Evolutionary conservation across 768 basidiomycete species (phyloP).

Genomic region (Boletus fagicola): DNA sequence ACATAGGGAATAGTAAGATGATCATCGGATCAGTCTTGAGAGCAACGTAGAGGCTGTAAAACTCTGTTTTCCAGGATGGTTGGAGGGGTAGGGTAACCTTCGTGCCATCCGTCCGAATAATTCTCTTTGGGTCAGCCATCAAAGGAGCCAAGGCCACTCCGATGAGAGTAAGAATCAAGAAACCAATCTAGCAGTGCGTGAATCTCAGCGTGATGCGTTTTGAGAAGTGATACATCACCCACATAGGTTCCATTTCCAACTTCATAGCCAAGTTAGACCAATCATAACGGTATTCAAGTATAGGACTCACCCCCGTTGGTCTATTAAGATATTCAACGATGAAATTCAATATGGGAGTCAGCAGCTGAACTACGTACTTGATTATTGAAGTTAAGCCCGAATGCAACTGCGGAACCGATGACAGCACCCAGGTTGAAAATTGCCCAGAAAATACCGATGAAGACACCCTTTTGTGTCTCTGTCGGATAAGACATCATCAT

Average conservation of each 20-base stretch:
- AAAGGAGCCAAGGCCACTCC: slow-evolving; percentile 64
- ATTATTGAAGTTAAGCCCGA: slow-evolving; percentile 68
- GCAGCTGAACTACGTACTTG: slow-evolving; percentile 38
- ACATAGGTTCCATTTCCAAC: slow-evolving; percentile 78
- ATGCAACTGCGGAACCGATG: slow-evolving; percentile 71
- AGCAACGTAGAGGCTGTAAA: slow-evolving; percentile 65
- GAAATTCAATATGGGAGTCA: neutral
- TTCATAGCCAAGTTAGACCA: slow-evolving; percentile 21
- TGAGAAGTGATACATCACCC: slow-evolving; percentile 24
- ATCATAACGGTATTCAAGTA: neutral
- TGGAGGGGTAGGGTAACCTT: slow-evolving; percentile 60
- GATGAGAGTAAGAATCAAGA: slow-evolving; percentile 68
- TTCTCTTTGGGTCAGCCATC: slow-evolving; percentile 70
- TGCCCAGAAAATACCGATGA: slow-evolving; percentile 79
- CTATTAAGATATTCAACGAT: slow-evolving; percentile 14
- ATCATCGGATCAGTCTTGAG: slow-evolving; percentile 71
- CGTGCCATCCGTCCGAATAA: slow-evolving; percentile 75
- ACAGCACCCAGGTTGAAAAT: slow-evolving; percentile 84
- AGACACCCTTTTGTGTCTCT: slow-evolving; percentile 72
- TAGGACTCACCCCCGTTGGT: slow-evolving; percentile 29
- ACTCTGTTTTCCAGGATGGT: slow-evolving; percentile 76
- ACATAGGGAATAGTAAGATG: slow-evolving; percentile 79
- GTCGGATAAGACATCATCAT: slow-evolving; percentile 84
- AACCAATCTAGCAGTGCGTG: slow-evolving; percentile 56
- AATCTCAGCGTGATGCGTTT: neutral